phyloP scores from a whole-genome alignment of 441 rosid genomes.

The Eugenia klotzschiana region DNA sequence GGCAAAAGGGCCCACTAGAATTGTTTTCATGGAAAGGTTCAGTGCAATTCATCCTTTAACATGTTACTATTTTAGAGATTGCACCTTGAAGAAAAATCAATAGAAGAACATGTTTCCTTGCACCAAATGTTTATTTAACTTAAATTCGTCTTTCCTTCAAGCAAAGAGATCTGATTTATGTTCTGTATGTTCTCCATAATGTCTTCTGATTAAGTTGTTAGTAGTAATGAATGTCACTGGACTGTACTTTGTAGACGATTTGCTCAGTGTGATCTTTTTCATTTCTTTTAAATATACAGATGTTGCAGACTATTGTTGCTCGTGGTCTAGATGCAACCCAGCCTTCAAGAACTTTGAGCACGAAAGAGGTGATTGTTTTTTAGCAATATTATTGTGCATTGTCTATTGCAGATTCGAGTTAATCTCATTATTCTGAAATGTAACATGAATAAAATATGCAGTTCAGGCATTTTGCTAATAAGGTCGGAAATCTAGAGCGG shows the following conservation, averaged over 20 bases:
- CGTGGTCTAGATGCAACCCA: conserved; percentile 51
- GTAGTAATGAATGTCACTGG: background rate
- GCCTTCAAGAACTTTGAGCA: conserved; percentile 74
- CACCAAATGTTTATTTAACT: background rate
- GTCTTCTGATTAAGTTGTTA: background rate
- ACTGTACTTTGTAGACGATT: background rate
- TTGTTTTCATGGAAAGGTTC: background rate
- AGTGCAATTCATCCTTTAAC: background rate
- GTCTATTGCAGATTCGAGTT: background rate
- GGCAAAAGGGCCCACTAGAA: background rate
- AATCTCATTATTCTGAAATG: conserved; percentile 1
- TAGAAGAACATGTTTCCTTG: background rate
- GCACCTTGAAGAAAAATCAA: background rate
- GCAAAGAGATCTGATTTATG: background rate
- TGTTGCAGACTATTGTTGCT: conserved; percentile 75
- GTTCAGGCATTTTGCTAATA: conserved; percentile 91
- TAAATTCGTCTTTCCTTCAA: background rate
- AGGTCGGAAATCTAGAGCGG: conserved; percentile 94
- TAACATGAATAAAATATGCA: conserved; percentile 16
- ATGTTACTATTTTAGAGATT: background rate
- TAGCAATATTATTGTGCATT: background rate
- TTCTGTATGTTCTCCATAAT: background rate
- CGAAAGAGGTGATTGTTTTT: conserved; percentile 68
- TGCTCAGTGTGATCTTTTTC: background rate
- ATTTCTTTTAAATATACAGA: conserved; percentile 26